phyloP scores from a whole-genome alignment of 2,329 filamentous ascomycete genomes.

The Coniochaeta pulveracea region DNA sequence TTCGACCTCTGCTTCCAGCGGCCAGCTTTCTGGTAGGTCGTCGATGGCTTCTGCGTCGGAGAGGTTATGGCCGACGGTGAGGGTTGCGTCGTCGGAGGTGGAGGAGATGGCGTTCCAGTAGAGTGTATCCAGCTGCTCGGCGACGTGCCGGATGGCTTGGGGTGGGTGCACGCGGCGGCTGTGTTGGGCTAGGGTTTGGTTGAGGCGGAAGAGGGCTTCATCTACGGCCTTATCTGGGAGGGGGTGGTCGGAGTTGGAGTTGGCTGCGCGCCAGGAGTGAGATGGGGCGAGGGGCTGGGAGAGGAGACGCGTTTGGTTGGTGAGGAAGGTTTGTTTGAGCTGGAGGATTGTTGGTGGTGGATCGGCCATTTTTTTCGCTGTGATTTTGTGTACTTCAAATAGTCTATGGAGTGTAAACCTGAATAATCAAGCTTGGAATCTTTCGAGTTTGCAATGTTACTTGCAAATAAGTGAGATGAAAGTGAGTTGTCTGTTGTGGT shows the following conservation, averaged over 20 bases:
- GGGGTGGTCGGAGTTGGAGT: slow-evolving; percentile 25
- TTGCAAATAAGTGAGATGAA: too few relatives aligned
- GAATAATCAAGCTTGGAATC: too few relatives aligned
- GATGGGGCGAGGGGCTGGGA: slow-evolving; percentile 47
- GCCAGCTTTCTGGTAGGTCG: slow-evolving; percentile 35
- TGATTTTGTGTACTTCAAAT: too few relatives aligned
- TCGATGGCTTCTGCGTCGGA: slow-evolving; percentile 29
- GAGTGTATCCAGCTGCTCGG: slow-evolving; percentile 58
- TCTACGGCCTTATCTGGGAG: slow-evolving; percentile 40
- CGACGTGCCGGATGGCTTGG: slow-evolving; percentile 58
- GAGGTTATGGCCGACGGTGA: too few relatives aligned
- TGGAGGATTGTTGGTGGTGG: slow-evolving; percentile 43
- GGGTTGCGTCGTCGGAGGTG: too few relatives aligned
- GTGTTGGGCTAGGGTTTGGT: slow-evolving; percentile 53
- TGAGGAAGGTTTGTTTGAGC: slow-evolving; percentile 54
- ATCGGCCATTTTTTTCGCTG: slow-evolving; percentile 17
- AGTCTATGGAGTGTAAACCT: too few relatives aligned
- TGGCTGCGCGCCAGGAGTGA: slow-evolving; percentile 36
- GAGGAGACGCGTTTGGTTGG: slow-evolving; percentile 49
- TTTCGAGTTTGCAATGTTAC: too few relatives aligned
- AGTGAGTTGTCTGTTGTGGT: too few relatives aligned
- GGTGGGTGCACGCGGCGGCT: slow-evolving; percentile 54
- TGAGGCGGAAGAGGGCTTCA: slow-evolving; percentile 46
- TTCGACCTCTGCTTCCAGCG: slow-evolving; percentile 22
- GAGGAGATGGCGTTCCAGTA: slow-evolving; percentile 47